Conservation (phyloP, 2,329 filamentous ascomycete genomes). For the Colletotrichum spaethianum region DNA sequence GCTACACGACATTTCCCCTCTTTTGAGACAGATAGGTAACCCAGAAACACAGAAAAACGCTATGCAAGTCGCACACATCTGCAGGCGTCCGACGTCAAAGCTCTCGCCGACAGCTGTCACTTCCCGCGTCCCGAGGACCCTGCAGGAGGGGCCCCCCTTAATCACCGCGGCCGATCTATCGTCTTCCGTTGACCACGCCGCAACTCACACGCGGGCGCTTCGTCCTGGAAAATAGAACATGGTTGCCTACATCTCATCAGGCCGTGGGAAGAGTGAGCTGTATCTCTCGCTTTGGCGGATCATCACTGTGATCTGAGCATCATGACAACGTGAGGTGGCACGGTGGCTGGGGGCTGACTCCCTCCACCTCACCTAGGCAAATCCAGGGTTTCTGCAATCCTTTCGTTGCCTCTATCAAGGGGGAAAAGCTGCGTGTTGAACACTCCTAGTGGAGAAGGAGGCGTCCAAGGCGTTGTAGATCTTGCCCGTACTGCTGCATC, state of each 20-base stretch:
- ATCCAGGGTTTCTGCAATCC: neutral
- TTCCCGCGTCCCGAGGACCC: slow-evolving; percentile 17
- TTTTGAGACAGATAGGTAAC: slow-evolving; percentile 3
- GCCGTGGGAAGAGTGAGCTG: no score
- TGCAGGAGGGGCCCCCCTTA: slow-evolving; percentile 29
- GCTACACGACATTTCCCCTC: slow-evolving; percentile 28
- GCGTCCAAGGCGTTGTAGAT: slow-evolving; percentile 8
- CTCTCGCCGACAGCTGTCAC: slow-evolving; percentile 34
- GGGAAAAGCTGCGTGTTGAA: neutral
- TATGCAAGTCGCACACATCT: slow-evolving; percentile 7
- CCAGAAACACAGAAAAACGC: slow-evolving; percentile 12
- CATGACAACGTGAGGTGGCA: neutral
- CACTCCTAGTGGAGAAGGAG: neutral
- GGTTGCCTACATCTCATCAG: neutral
- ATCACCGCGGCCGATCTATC: slow-evolving; percentile 21
- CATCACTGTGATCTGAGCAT: neutral
- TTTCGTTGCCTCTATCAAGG: neutral
- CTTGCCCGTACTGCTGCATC: slow-evolving; percentile 1
- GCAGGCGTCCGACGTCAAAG: slow-evolving; percentile 35
- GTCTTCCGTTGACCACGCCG: neutral
- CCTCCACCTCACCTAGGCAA: neutral
- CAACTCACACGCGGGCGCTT: neutral
- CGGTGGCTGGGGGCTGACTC: neutral
- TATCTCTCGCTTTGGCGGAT: neutral
- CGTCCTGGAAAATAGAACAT: neutral